Evolutionary conservation across 331 rosid species (phyloP).

Genomic region (Prunus yedoensis): DNA sequence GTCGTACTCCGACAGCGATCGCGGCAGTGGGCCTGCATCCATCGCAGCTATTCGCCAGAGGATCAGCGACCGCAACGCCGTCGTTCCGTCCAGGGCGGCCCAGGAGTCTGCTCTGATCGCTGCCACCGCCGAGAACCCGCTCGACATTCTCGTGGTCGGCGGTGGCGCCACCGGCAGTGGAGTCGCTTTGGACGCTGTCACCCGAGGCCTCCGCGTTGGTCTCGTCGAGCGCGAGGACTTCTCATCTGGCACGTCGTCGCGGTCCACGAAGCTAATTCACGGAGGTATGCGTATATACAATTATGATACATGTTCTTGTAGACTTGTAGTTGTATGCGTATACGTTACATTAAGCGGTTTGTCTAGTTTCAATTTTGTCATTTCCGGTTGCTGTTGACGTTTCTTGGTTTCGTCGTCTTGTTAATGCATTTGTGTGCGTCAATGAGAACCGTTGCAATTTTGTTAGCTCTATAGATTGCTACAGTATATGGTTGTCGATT

Average conservation of each 20-base stretch:
- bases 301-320: not conserved
- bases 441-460: not conserved
- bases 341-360: not conserved
- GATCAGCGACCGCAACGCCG: conserved; percentile 48
- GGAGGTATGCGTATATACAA: conserved; percentile 57
- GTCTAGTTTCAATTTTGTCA: not conserved
- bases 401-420: not conserved
- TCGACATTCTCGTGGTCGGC: conserved; percentile 83
- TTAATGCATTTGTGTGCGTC: not conserved
- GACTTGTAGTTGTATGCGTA: not conserved
- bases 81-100: conserved; percentile 59
- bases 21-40: conserved; percentile 44
- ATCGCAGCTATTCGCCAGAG: conserved; percentile 46
- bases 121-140: conserved; percentile 61
- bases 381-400: not conserved
- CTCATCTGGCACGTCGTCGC: conserved; percentile 91
- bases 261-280: conserved; percentile 96
- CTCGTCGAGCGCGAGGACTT: conserved; percentile 97
- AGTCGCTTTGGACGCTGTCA: conserved; percentile 78
- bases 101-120: conserved; percentile 68
- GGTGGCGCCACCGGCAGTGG: conserved; percentile 99
- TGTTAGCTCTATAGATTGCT: not conserved
- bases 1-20: conserved; percentile 46
- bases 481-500: not conserved
- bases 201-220: conserved; percentile 94